Percentiles rank a stretch among this genome's conserved stretches.
Evolutionary conservation across 257 asterid genomes (phyloP).

Genomic region (Phtheirospermum japonicum): DNA sequence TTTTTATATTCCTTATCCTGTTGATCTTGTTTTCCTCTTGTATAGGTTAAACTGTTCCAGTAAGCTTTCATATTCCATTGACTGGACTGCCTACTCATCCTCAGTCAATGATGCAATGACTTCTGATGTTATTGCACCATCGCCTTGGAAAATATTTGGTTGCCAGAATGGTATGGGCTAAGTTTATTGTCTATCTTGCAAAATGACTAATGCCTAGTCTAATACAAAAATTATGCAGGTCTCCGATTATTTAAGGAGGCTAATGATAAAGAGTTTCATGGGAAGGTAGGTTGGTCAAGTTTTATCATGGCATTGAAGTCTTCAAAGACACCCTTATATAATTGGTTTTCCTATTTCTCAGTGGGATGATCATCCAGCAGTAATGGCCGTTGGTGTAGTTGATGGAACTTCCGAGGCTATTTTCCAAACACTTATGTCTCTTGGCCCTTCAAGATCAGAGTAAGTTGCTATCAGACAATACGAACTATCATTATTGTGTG

Average conservation of each 20-base stretch:
- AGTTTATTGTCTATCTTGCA: conserved; percentile 19
- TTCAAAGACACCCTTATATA: conserved; percentile 17
- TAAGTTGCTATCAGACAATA: conserved; percentile 35
- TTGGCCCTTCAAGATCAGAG: conserved; percentile 98
- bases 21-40: conserved; percentile 23
- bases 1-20: conserved; percentile 15
- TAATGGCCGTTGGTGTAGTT: conserved; percentile 96
- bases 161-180: conserved; percentile 80
- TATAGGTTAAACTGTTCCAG: conserved; percentile 60
- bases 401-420: conserved; percentile 92
- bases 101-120: conserved; percentile 62
- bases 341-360: conserved; percentile 29
- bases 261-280: conserved; percentile 66
- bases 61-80: conserved; percentile 54
- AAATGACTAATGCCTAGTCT: conserved; percentile 33
- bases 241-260: conserved; percentile 93
- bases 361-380: conserved; percentile 96
- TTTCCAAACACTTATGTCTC: conserved; percentile 89
- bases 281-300: conserved; percentile 51
- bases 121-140: conserved; percentile 90
- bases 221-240: conserved; percentile 47
- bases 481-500: not conserved
- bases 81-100: conserved; percentile 81
- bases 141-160: conserved; percentile 96
- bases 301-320: conserved; percentile 23